A percentile compares a stretch with the other conserved stretches of the same genome.
Evolutionary conservation across 495 filamentous ascomycete species (phyloP).

Genomic region (Hamigera avellanea): DNA sequence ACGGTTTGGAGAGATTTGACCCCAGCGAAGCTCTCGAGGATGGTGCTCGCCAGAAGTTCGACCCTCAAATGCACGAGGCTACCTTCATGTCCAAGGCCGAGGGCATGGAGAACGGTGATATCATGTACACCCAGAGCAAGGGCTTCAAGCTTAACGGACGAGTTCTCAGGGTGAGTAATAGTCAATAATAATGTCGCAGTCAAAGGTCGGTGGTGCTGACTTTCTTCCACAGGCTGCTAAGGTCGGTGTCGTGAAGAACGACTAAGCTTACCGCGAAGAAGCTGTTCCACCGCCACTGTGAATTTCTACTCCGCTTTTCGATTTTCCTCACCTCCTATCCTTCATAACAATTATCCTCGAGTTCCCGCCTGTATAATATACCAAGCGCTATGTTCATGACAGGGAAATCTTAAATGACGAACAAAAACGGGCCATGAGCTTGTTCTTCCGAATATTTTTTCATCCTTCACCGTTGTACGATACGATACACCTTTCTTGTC

Average conservation of each 20-base stretch:
- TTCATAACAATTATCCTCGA: not conserved
- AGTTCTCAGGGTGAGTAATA: conserved; percentile 56
- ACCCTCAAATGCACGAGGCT: conserved; percentile 93
- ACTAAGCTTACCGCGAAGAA: conserved; percentile 22
- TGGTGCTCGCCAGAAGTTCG: conserved; percentile 54
- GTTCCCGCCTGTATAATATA: conserved; percentile 33
- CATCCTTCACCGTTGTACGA: too few species aligned
- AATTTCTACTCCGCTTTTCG: not conserved
- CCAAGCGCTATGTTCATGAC: conserved; percentile 25
- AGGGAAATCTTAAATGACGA: conserved; percentile 4
- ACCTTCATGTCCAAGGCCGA: conserved; percentile 80
- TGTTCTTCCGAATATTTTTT: too few species aligned
- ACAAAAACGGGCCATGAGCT: too few species aligned
- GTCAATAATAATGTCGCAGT: not conserved
- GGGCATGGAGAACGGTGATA: conserved; percentile 77
- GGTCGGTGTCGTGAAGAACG: conserved; percentile 80
- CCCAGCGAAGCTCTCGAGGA: conserved; percentile 49
- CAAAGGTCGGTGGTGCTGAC: too few species aligned
- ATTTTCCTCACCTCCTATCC: conserved; percentile 2
- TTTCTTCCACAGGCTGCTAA: conserved; percentile 61
- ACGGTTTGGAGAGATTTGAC: conserved; percentile 85
- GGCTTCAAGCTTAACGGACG: conserved; percentile 87
- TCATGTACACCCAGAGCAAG: conserved; percentile 90
- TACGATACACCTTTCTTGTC: too few species aligned
- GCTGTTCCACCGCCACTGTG: conserved; percentile 2